phyloP scores from a whole-genome alignment of 345 rosid species.

The Euclidium syriacum region DNA sequence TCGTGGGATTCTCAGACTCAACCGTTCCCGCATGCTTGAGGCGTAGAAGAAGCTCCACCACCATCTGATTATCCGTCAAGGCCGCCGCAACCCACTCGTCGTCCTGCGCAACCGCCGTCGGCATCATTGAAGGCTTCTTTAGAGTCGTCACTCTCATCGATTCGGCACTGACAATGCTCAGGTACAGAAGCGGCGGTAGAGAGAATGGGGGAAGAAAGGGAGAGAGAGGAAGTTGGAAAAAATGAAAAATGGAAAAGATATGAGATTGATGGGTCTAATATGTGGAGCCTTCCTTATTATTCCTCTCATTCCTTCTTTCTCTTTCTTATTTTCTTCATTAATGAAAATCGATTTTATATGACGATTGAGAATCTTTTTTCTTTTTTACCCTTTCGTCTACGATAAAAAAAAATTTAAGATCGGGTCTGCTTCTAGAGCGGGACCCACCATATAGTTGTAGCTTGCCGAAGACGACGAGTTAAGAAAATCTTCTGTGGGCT shows the following conservation, averaged over 20 bases:
- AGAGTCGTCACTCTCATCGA: background rate
- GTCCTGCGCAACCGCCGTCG: conserved; percentile 35
- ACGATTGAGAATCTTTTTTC: background rate
- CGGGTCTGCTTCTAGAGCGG: background rate
- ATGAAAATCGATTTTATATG: conserved; percentile 1
- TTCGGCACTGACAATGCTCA: background rate
- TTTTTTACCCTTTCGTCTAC: background rate
- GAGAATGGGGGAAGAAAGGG: conserved; percentile 1
- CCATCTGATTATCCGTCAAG: conserved; percentile 53
- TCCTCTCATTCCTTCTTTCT: background rate
- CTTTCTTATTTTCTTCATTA: background rate
- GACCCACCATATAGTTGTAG: background rate
- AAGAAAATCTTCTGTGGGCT: background rate
- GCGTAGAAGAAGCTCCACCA: conserved; percentile 56
- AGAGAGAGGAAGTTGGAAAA: conserved; percentile 18
- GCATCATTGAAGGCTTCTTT: background rate
- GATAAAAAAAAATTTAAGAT: background rate
- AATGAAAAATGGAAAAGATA: conserved; percentile 15
- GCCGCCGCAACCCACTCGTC: conserved; percentile 67
- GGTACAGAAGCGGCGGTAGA: conserved; percentile 4
- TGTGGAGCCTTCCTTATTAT: conserved; percentile 15
- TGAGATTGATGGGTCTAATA: conserved; percentile 15
- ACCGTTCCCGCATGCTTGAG: conserved; percentile 35
- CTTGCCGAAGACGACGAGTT: background rate
- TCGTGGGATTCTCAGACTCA: conserved; percentile 16